Base-by-base conservation (phyloP, 2,329 filamentous ascomycete species). In the Pseudocercospora macadamiae region DNA sequence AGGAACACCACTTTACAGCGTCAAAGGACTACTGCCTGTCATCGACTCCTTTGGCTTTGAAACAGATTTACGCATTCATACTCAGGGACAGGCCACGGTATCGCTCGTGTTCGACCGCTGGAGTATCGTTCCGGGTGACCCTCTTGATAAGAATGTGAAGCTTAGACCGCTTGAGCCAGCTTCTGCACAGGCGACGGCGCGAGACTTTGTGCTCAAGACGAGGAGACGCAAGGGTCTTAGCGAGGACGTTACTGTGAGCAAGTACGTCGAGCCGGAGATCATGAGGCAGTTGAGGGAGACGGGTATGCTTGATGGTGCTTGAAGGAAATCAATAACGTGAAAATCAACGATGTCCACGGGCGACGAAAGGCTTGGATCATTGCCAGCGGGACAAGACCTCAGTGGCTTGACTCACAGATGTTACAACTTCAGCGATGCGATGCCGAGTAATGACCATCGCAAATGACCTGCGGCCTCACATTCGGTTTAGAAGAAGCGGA, bases 11-110 rank as follows among this genome's bases (percentile, higher is more conserved):
- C 83, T 99, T 9, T 97, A 97, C 77, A 89, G 90, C 19, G 93
- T 97, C 54, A 90, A 88, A 69, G 95, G 95, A 3, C 82, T 97
- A 51, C 87, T 99, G 56, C 95, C 95, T 8, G 95, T 97, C 60
- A 96, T 99, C 72, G 95, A 99, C 79, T 92, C 88, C 26, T 99
- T 99, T 71, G 95, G 95, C 18, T 97, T 99, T 76, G 95, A 99
- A 80, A 97, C 95, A 12, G 95, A 99, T 78, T 82, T 99, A 58
- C 84, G 95, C 63, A 97, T 97, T 71, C 93, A 96, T 76, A 97
- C 93, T 0, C 91, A 97, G 79, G 93, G 95, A 53, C 89, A 92
- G 73, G 92, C 93, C 56, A 93, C 91, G 70, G 87, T 97, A 54
- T 92, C 88, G 68, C 83, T 99, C 32, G 91, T 96, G 10, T 99